phyloP scores from a whole-genome alignment of 176 grass and related monocot species.

The Cenchrus americanus region DNA sequence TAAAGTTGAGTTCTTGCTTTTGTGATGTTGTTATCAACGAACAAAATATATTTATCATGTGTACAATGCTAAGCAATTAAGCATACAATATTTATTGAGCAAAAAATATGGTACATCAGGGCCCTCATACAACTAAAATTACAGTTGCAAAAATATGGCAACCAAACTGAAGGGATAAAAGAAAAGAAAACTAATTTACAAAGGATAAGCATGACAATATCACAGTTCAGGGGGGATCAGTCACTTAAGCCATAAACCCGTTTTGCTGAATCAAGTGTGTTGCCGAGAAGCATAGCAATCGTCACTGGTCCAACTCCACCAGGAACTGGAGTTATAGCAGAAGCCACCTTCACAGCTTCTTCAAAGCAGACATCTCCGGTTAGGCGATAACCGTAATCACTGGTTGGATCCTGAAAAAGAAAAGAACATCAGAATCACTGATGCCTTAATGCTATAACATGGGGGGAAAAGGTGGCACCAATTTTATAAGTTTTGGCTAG shows the following conservation, averaged over 20 bases:
- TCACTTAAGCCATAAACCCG: constrained; percentile 47
- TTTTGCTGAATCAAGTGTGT: constrained; percentile 84
- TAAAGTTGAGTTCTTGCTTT: background rate
- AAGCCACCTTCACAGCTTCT: constrained; percentile 77
- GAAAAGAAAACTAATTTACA: constrained; percentile 49
- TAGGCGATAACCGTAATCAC: constrained; percentile 78
- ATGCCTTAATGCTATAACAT: background rate
- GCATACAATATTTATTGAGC: constrained; percentile 9
- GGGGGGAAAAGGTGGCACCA: background rate
- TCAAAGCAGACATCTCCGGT: constrained; percentile 88
- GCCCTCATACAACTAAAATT: constrained; percentile 31
- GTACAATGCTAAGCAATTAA: constrained; percentile 15
- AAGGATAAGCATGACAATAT: background rate
- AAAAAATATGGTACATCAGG: constrained; percentile 29
- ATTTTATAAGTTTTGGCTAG: background rate
- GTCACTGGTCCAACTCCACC: constrained; percentile 93
- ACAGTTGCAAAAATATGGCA: background rate
- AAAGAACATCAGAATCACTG: background rate
- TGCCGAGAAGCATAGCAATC: constrained; percentile 86
- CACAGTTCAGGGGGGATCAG: constrained; percentile 30
- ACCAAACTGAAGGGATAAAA: constrained; percentile 3
- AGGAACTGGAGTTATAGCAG: constrained; percentile 94
- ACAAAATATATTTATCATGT: constrained; percentile 2
- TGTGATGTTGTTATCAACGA: background rate
- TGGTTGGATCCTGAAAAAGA: constrained; percentile 67